Evolutionary conservation across 495 filamentous ascomycete species (phyloP), one percentile per base, ranked within the genome.

Genomic region (Penicillium malachiteum): DNA sequence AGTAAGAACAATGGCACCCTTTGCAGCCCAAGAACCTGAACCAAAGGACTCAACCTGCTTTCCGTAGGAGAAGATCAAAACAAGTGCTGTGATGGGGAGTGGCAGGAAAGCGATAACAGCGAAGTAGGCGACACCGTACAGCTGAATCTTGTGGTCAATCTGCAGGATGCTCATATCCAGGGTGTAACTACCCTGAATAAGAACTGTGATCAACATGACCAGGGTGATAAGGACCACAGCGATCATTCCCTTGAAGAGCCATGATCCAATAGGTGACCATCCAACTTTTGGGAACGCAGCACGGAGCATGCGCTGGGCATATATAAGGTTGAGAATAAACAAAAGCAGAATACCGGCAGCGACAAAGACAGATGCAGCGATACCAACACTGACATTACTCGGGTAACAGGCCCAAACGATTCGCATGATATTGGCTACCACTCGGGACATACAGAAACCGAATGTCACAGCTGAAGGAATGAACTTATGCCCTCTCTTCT

Each of bases 321-420:
- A 88, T 60, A 94, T 75, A 31, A 96, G 71, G 67, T 96, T 94
- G 65, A 90, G 69, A 53, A 96, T 70, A 69, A 88, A 95, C n/a
- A 96, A 71, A 7, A 96, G 61, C 21, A 96, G 61, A 16, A 91
- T 82, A 26, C 92, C 92, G 0, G 88, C 87, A 10, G 83, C 78
- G 26, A 93, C 84, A 57, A 96, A 85, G 62, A 96, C 80, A 52
- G 83, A 74, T 2, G 90, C 82, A 0, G 88, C 86, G 46, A 96
- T 89, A 7, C 79, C 85, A 3, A 93, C 52, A 30, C 58, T 60
- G 40, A 85, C 60, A 56, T 84, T 77, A 4, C 33, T 52, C 4
- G 64, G 63, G n/a, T 72, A 59, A 32, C 56, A 70, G 14, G 73
- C 69, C 71, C 75, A 78, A 13, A 62, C 73, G 14, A 84, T 89